These are phyloP conservation scores for Noccaea bulbosa DNA, from an alignment of 345 rosid genomes.

Conservation along the genomic window DNA sequence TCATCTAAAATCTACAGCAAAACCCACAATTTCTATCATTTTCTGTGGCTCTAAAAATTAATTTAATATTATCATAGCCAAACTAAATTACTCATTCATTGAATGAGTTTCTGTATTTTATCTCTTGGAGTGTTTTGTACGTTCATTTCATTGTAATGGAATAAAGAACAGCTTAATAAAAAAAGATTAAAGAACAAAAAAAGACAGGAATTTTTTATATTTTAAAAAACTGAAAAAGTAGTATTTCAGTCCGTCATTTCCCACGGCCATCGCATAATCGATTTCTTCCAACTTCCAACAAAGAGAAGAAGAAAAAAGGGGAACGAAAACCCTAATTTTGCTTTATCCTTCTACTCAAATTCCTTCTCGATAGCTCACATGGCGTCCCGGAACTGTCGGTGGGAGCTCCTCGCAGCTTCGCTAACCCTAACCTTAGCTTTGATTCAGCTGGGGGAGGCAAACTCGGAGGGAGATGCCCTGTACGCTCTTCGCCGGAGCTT, in stretches of 20 bases:
- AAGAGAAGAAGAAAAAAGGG: not conserved
- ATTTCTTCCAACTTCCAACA: constrained; percentile 14
- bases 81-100: not conserved
- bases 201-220: not conserved
- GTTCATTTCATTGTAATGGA: constrained; percentile 19
- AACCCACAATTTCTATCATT: not conserved
- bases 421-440: constrained; percentile 42
- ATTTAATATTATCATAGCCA: not conserved
- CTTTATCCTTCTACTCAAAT: not conserved
- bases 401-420: constrained; percentile 45
- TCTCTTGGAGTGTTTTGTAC: not conserved
- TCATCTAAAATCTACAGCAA: not conserved
- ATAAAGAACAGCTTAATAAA: not conserved
- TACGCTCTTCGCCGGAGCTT: constrained; percentile 70
- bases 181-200: not conserved
- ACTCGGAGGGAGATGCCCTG: constrained; percentile 93
- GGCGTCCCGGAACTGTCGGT: constrained; percentile 53
- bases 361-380: constrained; percentile 34
- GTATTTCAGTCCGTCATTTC: constrained; percentile 21
- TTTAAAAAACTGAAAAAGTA: not conserved
- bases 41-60: not conserved
- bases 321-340: constrained; percentile 35
- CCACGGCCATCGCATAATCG: constrained; percentile 32
- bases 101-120: not conserved
- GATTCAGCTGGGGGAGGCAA: constrained; percentile 50